A percentile compares a stretch with the other conserved stretches of the same genome.
phyloP scores from a whole-genome alignment of 345 rosid species.

The Acer negundo region DNA sequence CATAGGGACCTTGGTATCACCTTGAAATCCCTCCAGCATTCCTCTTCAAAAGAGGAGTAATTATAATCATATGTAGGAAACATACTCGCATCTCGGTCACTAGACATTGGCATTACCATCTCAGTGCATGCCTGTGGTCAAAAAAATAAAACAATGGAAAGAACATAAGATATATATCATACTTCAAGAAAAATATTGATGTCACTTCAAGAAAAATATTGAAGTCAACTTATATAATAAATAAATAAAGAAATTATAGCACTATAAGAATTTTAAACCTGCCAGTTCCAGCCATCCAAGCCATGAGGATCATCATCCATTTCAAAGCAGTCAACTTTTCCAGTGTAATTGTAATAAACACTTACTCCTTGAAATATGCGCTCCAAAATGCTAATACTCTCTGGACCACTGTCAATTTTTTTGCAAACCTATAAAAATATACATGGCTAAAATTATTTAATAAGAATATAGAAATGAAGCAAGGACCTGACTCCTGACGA shows the following conservation, averaged over 20 bases:
- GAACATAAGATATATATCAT: background rate
- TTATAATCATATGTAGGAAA: conserved; percentile 58
- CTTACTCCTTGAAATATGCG: conserved; percentile 73
- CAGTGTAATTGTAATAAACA: conserved; percentile 81
- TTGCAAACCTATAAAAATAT: conserved; percentile 61
- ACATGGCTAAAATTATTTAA: background rate
- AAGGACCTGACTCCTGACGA: background rate
- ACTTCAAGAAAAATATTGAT: conserved; percentile 1
- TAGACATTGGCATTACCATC: conserved; percentile 93
- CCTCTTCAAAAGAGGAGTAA: conserved; percentile 64
- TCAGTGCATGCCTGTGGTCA: conserved; percentile 80
- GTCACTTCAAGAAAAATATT: background rate
- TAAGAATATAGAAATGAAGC: background rate
- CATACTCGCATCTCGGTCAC: conserved; percentile 68
- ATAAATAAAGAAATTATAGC: background rate
- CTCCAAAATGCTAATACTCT: conserved; percentile 57
- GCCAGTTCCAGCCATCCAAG: conserved; percentile 92
- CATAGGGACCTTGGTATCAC: conserved; percentile 81
- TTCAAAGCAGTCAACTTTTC: conserved; percentile 70
- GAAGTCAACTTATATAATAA: background rate
- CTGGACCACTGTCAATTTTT: conserved; percentile 63
- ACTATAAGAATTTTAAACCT: conserved; percentile 43
- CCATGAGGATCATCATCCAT: conserved; percentile 98
- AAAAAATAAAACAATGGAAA: background rate
- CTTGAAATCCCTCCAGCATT: conserved; percentile 58